Evolutionary conservation across 2,329 filamentous ascomycete genomes (phyloP).

Genomic region (Fusarium nisikadoi): DNA sequence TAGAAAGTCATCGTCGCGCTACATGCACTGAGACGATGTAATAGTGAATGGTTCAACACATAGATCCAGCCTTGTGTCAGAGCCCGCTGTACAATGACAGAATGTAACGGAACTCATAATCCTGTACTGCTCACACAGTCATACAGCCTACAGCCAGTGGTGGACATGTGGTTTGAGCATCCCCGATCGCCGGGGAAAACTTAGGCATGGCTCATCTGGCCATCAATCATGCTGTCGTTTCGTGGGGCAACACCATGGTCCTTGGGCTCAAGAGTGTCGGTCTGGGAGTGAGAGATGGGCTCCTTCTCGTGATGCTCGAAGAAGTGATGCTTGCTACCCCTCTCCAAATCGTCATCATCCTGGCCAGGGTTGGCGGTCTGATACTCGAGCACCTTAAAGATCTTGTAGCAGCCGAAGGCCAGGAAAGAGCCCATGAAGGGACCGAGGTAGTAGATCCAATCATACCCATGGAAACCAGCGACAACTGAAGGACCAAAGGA

Average conservation of each 20-base stretch:
- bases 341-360: constrained; percentile 52
- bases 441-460: constrained; percentile 67
- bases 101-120: constrained; percentile 7
- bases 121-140: constrained; percentile 7
- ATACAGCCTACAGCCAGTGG: constrained; percentile 12
- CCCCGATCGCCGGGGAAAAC: background rate
- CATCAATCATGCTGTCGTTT: constrained; percentile 39
- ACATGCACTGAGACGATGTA: constrained; percentile 28
- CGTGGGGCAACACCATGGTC: constrained; percentile 19
- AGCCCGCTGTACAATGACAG: constrained; percentile 10
- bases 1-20: constrained; percentile 12
- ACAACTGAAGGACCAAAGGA: constrained; percentile 62
- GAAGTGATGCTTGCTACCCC: constrained; percentile 4
- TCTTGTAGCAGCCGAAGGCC: constrained; percentile 60
- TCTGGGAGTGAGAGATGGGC: constrained; percentile 18
- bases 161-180: background rate
- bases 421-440: constrained; percentile 61
- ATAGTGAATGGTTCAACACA: constrained; percentile 7
- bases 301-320: constrained; percentile 10
- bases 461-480: constrained; percentile 56
- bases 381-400: constrained; percentile 64
- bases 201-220: constrained; percentile 26
- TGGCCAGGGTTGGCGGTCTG: constrained; percentile 61
- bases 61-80: constrained; percentile 22
- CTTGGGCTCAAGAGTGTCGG: constrained; percentile 33